phyloP scores from a whole-genome alignment of 257 asterid genomes.

The Solanum raphanifolium region DNA sequence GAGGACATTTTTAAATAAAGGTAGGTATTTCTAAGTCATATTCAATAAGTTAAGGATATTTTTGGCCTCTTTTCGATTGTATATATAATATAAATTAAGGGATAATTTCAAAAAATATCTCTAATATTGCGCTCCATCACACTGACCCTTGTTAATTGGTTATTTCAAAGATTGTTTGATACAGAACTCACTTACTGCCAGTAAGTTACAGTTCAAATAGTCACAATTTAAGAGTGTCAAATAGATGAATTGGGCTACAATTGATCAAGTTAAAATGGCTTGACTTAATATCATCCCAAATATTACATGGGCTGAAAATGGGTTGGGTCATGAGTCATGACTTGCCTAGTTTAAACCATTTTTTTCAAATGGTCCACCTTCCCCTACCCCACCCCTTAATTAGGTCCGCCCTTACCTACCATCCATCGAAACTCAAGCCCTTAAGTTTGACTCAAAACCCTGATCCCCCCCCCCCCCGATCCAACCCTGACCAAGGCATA shows the following conservation, averaged over 20 bases:
- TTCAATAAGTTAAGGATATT: neutral
- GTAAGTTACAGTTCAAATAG: neutral
- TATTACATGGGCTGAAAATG: neutral
- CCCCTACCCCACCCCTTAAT: neutral
- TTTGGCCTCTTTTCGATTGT: neutral
- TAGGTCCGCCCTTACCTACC: neutral
- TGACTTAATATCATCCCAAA: neutral
- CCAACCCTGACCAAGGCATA: accelerated
- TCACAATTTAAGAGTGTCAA: neutral
- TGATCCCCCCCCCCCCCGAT: accelerated
- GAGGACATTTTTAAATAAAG: neutral
- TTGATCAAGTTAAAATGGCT: neutral
- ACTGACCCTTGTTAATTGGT: neutral
- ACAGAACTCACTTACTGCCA: too few relatives aligned
- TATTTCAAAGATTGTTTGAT: neutral
- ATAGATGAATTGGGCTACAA: neutral
- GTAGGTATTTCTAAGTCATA: neutral
- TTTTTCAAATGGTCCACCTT: neutral
- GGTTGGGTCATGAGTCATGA: neutral
- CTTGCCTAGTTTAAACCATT: neutral
- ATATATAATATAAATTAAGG: neutral
- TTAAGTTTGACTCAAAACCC: neutral
- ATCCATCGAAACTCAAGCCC: neutral
- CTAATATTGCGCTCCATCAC: neutral
- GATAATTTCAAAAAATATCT: neutral